Percentiles rank a stretch among this genome's conserved stretches.
Conservation (phyloP, 768 basidiomycete species). For the Cantharellus cinnabarinus region DNA sequence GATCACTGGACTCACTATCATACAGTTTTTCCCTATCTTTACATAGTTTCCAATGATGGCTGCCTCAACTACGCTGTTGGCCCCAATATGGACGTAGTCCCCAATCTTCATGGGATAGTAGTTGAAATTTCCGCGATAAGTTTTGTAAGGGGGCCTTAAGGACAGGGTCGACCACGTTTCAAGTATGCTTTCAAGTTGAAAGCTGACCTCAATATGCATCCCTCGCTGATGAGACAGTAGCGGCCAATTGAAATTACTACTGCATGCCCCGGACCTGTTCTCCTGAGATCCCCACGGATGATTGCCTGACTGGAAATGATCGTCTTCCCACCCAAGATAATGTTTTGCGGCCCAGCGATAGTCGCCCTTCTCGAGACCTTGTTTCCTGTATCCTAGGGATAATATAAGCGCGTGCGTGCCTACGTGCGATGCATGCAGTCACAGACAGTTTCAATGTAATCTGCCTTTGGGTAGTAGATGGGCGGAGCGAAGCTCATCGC, state of each 20-base stretch:
- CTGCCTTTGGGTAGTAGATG: conserved; percentile 55
- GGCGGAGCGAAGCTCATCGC: conserved; percentile 27
- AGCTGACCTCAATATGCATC: conserved; percentile 62
- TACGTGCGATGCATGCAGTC: not conserved
- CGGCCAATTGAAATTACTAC: conserved; percentile 85
- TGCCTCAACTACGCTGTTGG: conserved; percentile 77
- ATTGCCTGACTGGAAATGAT: conserved; percentile 82
- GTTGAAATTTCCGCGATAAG: conserved; percentile 78
- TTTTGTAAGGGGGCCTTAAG: conserved; percentile 65
- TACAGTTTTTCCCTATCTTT: conserved; percentile 85
- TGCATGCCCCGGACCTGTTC: conserved; percentile 78
- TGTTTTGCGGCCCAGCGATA: conserved; percentile 87
- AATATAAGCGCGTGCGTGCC: not conserved
- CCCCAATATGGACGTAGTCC: conserved; percentile 86
- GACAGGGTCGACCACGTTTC: not conserved
- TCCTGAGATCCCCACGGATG: conserved; percentile 78
- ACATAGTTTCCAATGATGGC: conserved; percentile 88
- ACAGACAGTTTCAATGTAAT: conserved; percentile 72
- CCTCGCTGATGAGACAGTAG: conserved; percentile 82
- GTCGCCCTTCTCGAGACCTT: conserved; percentile 84
- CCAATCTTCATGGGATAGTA: conserved; percentile 97
- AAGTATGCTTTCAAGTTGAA: not conserved
- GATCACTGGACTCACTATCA: conserved; percentile 42
- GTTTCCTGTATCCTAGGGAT: conserved; percentile 75
- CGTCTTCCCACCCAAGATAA: conserved; percentile 91